Evolutionary conservation across 2,329 filamentous ascomycete species (phyloP).

Genomic region (Aspergillus melleus): DNA sequence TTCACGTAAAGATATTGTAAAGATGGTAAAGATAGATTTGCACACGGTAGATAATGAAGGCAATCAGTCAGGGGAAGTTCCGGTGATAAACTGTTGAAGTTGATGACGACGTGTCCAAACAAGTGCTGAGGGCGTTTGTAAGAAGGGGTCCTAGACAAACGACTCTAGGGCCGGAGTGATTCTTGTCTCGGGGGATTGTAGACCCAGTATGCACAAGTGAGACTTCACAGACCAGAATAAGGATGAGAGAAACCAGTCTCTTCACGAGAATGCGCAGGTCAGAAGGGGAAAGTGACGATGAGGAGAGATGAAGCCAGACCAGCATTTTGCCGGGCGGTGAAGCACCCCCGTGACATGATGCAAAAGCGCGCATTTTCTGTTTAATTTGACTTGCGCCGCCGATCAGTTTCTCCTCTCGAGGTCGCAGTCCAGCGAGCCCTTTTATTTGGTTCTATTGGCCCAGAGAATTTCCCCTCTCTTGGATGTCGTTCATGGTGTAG

Average conservation of each 20-base stretch:
- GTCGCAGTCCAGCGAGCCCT: background rate
- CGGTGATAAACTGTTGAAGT: background rate
- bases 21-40: background rate
- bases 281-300: background rate
- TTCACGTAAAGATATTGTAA: background rate
- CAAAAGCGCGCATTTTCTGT: constrained; percentile 4
- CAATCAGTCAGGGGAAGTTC: background rate
- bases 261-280: too few relatives aligned
- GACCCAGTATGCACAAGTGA: background rate
- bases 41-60: background rate
- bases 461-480: constrained; percentile 6
- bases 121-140: background rate
- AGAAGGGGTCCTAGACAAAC: background rate
- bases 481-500: constrained; percentile 29
- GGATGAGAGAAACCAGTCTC: background rate
- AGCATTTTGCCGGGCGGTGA: constrained; percentile 27
- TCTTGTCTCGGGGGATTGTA: background rate
- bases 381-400: background rate
- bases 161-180: background rate
- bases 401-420: constrained; percentile 4
- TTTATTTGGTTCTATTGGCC: constrained; percentile 2
- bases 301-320: background rate
- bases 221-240: background rate
- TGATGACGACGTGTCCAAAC: background rate
- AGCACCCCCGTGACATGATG: constrained; percentile 2